Conservation (phyloP, 2,329 filamentous ascomycete species). For the Lachnellula subtilissima region DNA sequence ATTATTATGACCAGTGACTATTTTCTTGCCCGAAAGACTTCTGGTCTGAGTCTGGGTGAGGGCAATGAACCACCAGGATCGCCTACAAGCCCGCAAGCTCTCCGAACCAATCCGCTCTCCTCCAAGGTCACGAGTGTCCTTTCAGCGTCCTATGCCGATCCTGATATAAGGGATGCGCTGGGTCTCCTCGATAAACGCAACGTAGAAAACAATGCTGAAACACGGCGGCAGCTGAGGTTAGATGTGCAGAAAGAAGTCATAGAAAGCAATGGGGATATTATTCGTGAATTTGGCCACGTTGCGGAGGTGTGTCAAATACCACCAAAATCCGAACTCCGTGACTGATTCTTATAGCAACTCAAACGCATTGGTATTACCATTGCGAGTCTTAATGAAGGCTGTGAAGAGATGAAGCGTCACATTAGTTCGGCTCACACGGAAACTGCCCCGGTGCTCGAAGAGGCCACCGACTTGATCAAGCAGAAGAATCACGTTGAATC, state of each 20-base stretch:
- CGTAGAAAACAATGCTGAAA: constrained; percentile 70
- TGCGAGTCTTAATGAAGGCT: constrained; percentile 71
- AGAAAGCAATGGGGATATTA: constrained; percentile 82
- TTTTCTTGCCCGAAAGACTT: constrained; percentile 20
- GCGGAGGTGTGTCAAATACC: constrained; percentile 60
- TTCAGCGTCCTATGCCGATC: constrained; percentile 86
- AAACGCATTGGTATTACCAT: constrained; percentile 77
- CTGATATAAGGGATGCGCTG: constrained; percentile 83
- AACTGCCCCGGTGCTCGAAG: constrained; percentile 68
- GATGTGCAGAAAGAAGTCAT: constrained; percentile 91
- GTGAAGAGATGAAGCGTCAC: constrained; percentile 73
- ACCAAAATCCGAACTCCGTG: constrained; percentile 2
- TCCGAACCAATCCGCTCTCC: constrained; percentile 58
- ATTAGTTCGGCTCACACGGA: constrained; percentile 71
- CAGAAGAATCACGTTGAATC: constrained; percentile 71
- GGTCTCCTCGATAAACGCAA: constrained; percentile 69
- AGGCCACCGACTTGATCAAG: constrained; percentile 67
- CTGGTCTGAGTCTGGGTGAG: constrained; percentile 21
- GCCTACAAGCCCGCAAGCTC: constrained; percentile 24
- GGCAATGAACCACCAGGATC: constrained; percentile 20
- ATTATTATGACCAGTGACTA: constrained; percentile 26
- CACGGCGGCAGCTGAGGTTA: constrained; percentile 71
- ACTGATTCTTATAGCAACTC: constrained; percentile 62
- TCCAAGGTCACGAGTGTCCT: constrained; percentile 80
- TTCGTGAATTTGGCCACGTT: constrained; percentile 82